These are phyloP conservation scores for Wickerhamomyces pijperi DNA, from an alignment of 805 yeast genomes.

Conservation along the genomic window DNA sequence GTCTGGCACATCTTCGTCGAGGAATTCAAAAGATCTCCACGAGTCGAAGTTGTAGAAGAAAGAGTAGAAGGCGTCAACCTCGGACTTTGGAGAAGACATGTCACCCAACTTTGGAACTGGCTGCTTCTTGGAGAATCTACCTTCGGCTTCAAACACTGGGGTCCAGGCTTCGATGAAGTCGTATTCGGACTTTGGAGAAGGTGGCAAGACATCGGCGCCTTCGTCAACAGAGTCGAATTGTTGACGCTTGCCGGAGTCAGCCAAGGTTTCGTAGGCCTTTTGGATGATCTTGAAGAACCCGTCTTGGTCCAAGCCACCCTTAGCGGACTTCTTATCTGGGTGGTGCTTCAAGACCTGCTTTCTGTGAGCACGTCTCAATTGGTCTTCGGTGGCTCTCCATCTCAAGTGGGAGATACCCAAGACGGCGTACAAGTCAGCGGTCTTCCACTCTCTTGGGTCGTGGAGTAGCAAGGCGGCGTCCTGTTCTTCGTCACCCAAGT, in stretches of 20 bases:
- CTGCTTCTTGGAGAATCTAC: constrained; percentile 83
- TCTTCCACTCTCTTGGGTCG: constrained; percentile 98
- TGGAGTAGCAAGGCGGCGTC: constrained; percentile 60
- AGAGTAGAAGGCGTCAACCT: constrained; percentile 78
- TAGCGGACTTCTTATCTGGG: constrained; percentile 94
- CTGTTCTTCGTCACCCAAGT: constrained; percentile 69
- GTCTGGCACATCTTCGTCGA: constrained; percentile 98
- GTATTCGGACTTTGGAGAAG: constrained; percentile 49
- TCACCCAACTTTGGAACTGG: constrained; percentile 82
- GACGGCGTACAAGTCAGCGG: constrained; percentile 92
- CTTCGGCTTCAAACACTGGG: constrained; percentile 83
- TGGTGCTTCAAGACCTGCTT: constrained; percentile 93
- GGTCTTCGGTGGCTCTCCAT: constrained; percentile 84
- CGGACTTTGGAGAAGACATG: constrained; percentile 55
- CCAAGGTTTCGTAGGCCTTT: constrained; percentile 85
- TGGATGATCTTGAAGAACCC: constrained; percentile 97
- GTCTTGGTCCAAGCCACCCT: constrained; percentile 79
- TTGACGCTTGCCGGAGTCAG: constrained; percentile 77
- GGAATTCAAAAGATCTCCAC: constrained; percentile 96
- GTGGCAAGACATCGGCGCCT: constrained; percentile 76
- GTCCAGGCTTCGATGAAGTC: constrained; percentile 91
- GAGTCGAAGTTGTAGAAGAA: constrained; percentile 94
- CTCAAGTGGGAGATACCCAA: constrained; percentile 88
- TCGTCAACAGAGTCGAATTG: constrained; percentile 95
- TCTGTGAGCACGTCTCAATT: constrained; percentile 94